Conservation (phyloP, 257 asterid genomes). For the Forsythia viridissima region DNA sequence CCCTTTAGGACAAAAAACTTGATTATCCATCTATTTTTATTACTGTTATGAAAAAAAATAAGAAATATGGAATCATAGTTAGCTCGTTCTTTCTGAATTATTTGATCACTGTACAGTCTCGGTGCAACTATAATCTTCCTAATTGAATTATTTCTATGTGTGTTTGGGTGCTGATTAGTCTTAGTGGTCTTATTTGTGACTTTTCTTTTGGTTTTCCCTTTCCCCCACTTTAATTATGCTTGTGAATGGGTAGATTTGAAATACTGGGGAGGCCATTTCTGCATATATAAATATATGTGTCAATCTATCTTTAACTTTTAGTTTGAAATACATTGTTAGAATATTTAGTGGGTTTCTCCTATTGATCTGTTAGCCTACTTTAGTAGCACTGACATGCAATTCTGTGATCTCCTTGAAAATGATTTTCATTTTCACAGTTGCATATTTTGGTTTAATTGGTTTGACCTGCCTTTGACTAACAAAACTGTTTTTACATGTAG, state of each 20-base stretch:
- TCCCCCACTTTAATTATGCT: not conserved
- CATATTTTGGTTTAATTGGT: conserved; percentile 8
- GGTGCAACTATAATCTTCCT: not conserved
- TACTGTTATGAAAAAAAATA: not conserved
- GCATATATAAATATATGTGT: not conserved
- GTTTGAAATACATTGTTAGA: not conserved
- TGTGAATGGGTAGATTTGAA: not conserved
- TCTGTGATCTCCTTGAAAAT: not conserved
- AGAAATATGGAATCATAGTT: not conserved
- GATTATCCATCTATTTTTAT: not conserved
- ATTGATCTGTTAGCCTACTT: not conserved
- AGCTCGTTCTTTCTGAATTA: not conserved
- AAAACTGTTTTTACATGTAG: conserved; percentile 41
- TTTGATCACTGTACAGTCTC: not conserved
- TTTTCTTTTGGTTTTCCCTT: not conserved
- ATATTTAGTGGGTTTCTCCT: not conserved
- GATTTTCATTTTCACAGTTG: not conserved
- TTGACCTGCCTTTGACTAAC: conserved; percentile 15
- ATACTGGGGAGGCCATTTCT: not conserved
- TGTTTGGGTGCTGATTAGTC: not conserved
- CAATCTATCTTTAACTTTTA: not conserved
- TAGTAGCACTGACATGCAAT: not conserved
- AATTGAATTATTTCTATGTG: conserved; percentile 7
- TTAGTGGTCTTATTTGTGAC: conserved; percentile 1
- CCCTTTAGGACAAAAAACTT: not conserved